Conservation (phyloP, 2,329 filamentous ascomycete genomes). For the Neobulgaria alba region DNA sequence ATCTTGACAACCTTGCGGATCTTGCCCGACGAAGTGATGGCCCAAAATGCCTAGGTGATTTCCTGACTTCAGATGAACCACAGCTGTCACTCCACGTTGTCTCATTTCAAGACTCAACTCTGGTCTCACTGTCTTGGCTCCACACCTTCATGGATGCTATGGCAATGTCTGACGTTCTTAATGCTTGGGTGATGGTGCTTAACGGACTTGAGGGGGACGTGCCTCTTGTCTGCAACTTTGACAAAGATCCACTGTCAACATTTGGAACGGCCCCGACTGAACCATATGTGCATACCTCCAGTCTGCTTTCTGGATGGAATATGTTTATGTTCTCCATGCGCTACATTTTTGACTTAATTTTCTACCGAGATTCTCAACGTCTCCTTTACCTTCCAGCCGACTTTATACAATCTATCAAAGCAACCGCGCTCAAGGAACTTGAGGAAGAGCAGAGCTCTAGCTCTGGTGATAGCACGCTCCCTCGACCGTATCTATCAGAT, state of each 20-base stretch:
- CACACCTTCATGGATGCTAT: slow-evolving; percentile 41
- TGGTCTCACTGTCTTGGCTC: slow-evolving; percentile 38
- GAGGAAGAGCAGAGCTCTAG: neutral
- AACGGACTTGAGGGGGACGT: slow-evolving; percentile 36
- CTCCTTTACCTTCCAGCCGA: slow-evolving; percentile 33
- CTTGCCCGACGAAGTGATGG: slow-evolving; percentile 21
- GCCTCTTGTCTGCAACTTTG: slow-evolving; percentile 28
- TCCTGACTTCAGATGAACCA: slow-evolving; percentile 34
- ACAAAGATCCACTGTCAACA: slow-evolving; percentile 30
- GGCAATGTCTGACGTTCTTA: slow-evolving; percentile 34
- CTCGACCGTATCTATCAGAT: slow-evolving; percentile 36
- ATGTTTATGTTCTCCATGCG: slow-evolving; percentile 29
- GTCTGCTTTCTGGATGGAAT: slow-evolving; percentile 23
- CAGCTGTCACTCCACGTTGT: slow-evolving; percentile 40
- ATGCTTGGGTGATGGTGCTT: slow-evolving; percentile 39
- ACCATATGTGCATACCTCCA: slow-evolving; percentile 20
- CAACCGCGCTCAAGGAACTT: slow-evolving; percentile 28
- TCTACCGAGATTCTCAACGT: slow-evolving; percentile 13
- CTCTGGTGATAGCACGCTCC: neutral
- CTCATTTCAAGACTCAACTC: slow-evolving; percentile 40
- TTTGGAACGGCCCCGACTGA: slow-evolving; percentile 25
- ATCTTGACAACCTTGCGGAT: slow-evolving; percentile 21
- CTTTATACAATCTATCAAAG: slow-evolving; percentile 27
- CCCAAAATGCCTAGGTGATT: slow-evolving; percentile 32
- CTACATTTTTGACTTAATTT: slow-evolving; percentile 30